Percentiles rank a stretch among this genome's conserved stretches.
phyloP scores from a whole-genome alignment of 2,329 filamentous ascomycete genomes.

The Hymenotorrendiella dingleyae region DNA sequence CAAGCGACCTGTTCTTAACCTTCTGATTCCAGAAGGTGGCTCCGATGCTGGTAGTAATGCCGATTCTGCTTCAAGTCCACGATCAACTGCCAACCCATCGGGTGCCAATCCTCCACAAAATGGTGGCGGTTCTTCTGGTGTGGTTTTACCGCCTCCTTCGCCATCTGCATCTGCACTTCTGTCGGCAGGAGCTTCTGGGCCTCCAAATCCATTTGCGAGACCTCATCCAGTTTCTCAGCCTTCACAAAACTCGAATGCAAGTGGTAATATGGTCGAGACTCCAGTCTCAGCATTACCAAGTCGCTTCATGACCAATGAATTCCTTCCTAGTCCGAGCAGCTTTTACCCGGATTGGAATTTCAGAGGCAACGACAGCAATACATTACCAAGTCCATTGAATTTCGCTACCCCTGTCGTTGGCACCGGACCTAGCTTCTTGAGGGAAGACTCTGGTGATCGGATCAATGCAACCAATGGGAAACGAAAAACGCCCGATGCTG shows the following conservation, averaged over 20 bases:
- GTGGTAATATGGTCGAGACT: conserved; percentile 57
- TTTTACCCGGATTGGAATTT: conserved; percentile 94
- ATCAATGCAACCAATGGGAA: conserved; percentile 14
- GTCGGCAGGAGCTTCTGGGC: conserved; percentile 85
- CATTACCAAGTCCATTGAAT: conserved; percentile 84
- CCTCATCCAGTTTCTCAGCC: conserved; percentile 61
- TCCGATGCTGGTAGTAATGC: conserved; percentile 68
- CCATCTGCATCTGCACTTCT: conserved; percentile 74
- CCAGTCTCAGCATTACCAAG: conserved; percentile 93
- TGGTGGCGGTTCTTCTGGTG: conserved; percentile 53
- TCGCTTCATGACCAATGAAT: conserved; percentile 79
- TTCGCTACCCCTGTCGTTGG: conserved; percentile 76
- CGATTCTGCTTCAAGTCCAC: conserved; percentile 53
- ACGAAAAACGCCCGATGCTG: conserved; percentile 27
- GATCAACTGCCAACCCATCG: conserved; percentile 23
- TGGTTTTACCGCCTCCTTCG: conserved; percentile 87
- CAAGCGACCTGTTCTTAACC: conserved; percentile 77
- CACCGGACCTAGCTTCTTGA: conserved; percentile 56
- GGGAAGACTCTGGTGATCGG: conserved; percentile 42
- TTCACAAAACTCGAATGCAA: conserved; percentile 28
- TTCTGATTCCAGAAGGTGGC: conserved; percentile 89
- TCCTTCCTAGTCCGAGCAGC: conserved; percentile 83
- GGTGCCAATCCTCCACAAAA: conserved; percentile 22
- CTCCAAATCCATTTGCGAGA: conserved; percentile 90
- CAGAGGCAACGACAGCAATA: conserved; percentile 65